These are phyloP conservation scores for Phytophthora parvispora DNA, from an alignment of 352 stramenopile genomes.

Conservation along the genomic window DNA sequence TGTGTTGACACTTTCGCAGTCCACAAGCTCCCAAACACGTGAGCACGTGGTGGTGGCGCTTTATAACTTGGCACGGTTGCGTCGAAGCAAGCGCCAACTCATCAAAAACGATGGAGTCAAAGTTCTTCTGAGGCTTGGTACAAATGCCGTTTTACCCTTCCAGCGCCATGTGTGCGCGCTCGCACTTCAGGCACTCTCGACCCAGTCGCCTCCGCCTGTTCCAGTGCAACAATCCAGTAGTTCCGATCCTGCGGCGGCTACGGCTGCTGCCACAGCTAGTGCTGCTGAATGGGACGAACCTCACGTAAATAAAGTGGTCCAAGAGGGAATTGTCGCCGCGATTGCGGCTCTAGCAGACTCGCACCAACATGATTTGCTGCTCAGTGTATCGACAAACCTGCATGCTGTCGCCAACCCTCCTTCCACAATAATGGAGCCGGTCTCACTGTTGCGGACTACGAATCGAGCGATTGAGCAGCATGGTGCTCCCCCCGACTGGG, in stretches of 20 bases:
- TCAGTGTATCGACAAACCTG: conserved; percentile 41
- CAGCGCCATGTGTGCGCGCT: conserved; percentile 78
- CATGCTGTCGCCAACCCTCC: conserved; percentile 15
- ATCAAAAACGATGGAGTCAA: conserved; percentile 88
- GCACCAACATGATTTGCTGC: conserved; percentile 66
- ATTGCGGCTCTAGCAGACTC: conserved; percentile 71
- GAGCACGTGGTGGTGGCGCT: conserved; percentile 78
- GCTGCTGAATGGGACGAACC: conserved; percentile 44
- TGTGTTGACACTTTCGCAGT: conserved; percentile 62
- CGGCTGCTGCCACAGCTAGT: conserved; percentile 9
- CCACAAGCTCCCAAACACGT: conserved; percentile 54
- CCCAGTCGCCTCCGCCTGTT: conserved; percentile 36
- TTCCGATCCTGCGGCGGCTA: conserved; percentile 24
- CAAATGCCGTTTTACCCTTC: conserved; percentile 45
- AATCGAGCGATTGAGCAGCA: conserved; percentile 54
- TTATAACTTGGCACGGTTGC: conserved; percentile 69
- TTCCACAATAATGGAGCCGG: conserved; percentile 8
- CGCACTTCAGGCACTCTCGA: conserved; percentile 68
- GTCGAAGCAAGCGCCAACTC: conserved; percentile 68
- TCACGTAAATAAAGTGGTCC: conserved; percentile 69
- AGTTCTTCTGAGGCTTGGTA: conserved; percentile 62
- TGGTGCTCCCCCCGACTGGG: conserved; percentile 67
- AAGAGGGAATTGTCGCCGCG: conserved; percentile 75
- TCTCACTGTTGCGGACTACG: conserved; percentile 34
- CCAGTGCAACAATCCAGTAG: conserved; percentile 8